Base-by-base conservation (phyloP, 2,329 filamentous ascomycete species). In the Falciphora oryzae region DNA sequence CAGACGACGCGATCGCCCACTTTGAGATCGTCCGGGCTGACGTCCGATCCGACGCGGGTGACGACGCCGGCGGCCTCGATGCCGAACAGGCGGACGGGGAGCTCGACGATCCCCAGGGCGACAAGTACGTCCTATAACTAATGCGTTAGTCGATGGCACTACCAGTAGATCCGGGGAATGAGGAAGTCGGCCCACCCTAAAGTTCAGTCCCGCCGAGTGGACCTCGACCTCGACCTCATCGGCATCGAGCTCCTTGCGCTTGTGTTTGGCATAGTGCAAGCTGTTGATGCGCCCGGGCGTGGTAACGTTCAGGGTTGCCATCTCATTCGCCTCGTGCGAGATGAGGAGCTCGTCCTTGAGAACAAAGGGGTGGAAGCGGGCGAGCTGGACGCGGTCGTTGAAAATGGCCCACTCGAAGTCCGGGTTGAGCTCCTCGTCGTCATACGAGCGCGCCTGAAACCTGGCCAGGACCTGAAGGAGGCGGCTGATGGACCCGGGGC, bases 181-280 rank as follows among this genome's bases (percentile, higher is more conserved):
- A 10, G 31, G 31, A 10, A 32, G 31, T 32, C 31, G 10, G 10
- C 31, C 6, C 31, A 32, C 31, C 7, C 71, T 67, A 62, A 75
- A 78, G 64, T 77, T 78, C 3, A 80, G 27, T 1, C 76, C 77
- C 14, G 69, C 67, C 0, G 75, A 72, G 60, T 70, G 69, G 1
- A 72, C 62, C 31, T 76, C 67, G 5, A 80, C 71, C 65, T 79
- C 75, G 16, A 80, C 69, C 27, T 73, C 67, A 4, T 31, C 16
- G 57, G 27, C 25, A 27, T 18, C 13, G 28, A 31, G 25, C 28
- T 25, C 11, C 27, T 18, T 5, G 27, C 28, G 13, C 13, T 14
- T 4, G 1, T 57, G n/a, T n/a, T 57, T 28, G 7, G 28, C 56
- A n/a, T 25, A 57, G n/a, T 28, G n/a, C 56, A 57, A 7, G 16